Evolutionary conservation across 495 filamentous ascomycete genomes (phyloP).

Genomic region (Penicillium lividum): DNA sequence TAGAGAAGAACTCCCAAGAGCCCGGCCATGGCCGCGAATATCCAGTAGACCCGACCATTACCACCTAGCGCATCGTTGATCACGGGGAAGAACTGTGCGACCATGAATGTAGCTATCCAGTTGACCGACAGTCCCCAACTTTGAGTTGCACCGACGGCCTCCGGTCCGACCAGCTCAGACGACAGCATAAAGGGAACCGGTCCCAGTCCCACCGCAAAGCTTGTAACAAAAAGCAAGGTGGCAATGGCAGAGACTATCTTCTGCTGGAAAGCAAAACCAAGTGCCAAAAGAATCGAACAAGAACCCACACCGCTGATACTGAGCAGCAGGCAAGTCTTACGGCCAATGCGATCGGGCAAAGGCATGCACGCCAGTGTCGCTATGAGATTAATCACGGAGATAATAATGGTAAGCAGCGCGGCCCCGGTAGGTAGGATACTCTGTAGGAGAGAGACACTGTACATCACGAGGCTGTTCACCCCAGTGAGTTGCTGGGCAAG

Average conservation of each 20-base stretch:
- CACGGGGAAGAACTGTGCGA: slow-evolving; percentile 91
- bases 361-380: slow-evolving; percentile 79
- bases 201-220: slow-evolving; percentile 88
- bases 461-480: slow-evolving; percentile 98
- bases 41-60: slow-evolving; percentile 80
- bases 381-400: slow-evolving; percentile 82
- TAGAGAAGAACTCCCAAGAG: slow-evolving; percentile 66
- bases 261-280: slow-evolving; percentile 69
- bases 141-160: slow-evolving; percentile 88
- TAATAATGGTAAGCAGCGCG: slow-evolving; percentile 75
- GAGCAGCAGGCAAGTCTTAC: slow-evolving; percentile 76
- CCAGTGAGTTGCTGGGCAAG: slow-evolving; percentile 87
- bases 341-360: slow-evolving; percentile 80
- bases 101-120: slow-evolving; percentile 87
- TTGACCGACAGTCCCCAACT: slow-evolving; percentile 81
- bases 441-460: slow-evolving; percentile 84
- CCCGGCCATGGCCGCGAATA: slow-evolving; percentile 74
- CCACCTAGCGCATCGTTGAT: slow-evolving; percentile 73
- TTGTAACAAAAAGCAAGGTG: slow-evolving; percentile 80
- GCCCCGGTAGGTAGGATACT: slow-evolving; percentile 75
- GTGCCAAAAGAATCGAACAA: slow-evolving; percentile 69
- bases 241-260: slow-evolving; percentile 76
- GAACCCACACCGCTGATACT: slow-evolving; percentile 83
- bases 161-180: slow-evolving; percentile 81
- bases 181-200: slow-evolving; percentile 94